These are phyloP conservation scores for Moringa oleifera DNA, from an alignment of 345 rosid genomes.

Conservation along the genomic window DNA sequence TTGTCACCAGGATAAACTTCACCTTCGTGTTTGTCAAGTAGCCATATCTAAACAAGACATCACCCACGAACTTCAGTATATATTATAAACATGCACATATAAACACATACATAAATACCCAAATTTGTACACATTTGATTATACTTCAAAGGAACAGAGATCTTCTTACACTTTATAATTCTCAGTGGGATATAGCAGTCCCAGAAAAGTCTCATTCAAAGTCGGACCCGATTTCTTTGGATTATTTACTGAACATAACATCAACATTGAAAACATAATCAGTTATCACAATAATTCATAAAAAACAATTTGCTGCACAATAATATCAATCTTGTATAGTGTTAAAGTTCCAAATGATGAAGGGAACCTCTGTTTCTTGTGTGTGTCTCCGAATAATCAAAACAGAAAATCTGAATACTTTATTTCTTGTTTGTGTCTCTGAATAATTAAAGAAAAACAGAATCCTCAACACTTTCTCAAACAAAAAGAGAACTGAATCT, in stretches of 20 bases:
- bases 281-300: constrained; percentile 8
- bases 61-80: background rate
- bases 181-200: constrained; percentile 84
- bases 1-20: constrained; percentile 82
- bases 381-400: too few species aligned
- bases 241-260: constrained; percentile 61
- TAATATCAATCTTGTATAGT: too few species aligned
- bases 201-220: constrained; percentile 85
- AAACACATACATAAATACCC: background rate
- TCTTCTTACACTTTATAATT: constrained; percentile 88
- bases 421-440: too few species aligned
- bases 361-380: too few species aligned
- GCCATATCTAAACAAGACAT: constrained; percentile 52
- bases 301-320: too few species aligned
- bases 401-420: too few species aligned
- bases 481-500: too few species aligned
- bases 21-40: constrained; percentile 96
- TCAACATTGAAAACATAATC: constrained; percentile 1
- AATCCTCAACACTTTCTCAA: too few species aligned
- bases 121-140: background rate
- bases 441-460: too few species aligned
- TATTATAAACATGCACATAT: background rate
- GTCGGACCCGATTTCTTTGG: constrained; percentile 79
- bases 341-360: too few species aligned
- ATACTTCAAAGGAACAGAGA: background rate